phyloP scores from a whole-genome alignment of 352 stramenopile species.

The Blastocystis sp. region DNA sequence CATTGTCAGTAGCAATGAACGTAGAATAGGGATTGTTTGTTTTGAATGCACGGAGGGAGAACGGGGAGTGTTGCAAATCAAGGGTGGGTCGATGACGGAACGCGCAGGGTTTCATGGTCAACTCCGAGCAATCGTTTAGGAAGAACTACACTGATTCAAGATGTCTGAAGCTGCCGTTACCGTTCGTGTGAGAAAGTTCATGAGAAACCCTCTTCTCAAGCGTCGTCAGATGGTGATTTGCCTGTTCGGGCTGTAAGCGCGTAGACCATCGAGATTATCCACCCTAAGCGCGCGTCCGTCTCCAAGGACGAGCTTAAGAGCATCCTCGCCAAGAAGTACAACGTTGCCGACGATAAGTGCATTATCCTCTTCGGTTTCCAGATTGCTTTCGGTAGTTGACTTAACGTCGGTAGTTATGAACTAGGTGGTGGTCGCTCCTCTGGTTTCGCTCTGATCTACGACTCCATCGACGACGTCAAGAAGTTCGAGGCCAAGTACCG shows the following conservation, averaged over 20 bases:
- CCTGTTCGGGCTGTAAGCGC: not conserved
- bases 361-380: constrained; percentile 74
- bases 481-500: constrained; percentile 74
- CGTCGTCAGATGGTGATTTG: constrained; percentile 66
- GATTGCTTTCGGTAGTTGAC: constrained; percentile 60
- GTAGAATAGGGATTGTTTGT: constrained; percentile 52
- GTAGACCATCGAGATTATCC: constrained; percentile 52
- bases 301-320: constrained; percentile 76
- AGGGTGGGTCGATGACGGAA: constrained; percentile 16
- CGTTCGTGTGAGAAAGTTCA: constrained; percentile 74
- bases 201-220: constrained; percentile 74
- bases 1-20: constrained; percentile 3
- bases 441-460: constrained; percentile 74
- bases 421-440: constrained; percentile 64
- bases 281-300: constrained; percentile 62
- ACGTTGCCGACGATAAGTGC: constrained; percentile 74
- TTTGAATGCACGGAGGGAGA: no score
- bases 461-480: constrained; percentile 71
- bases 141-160: constrained; percentile 67
- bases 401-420: not conserved
- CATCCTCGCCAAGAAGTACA: constrained; percentile 73
- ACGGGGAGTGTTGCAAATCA: constrained; percentile 22
- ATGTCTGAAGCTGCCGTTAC: constrained; percentile 73
- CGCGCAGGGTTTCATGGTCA: not conserved
- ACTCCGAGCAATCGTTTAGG: not conserved